Conservation (phyloP, 169 alveolate species). For the Cryptosporidium viatorum region DNA sequence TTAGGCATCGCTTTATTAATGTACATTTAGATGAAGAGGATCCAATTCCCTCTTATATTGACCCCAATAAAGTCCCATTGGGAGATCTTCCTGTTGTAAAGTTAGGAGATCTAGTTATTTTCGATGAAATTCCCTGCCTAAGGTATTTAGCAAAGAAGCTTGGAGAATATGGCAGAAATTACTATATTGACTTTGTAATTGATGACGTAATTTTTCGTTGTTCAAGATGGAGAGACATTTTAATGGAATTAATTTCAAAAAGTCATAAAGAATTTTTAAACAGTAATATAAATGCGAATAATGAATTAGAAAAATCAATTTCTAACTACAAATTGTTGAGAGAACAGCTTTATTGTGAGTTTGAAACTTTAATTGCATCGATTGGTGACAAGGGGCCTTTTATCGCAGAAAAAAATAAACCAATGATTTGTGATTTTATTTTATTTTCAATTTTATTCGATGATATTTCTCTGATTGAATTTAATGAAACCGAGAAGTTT, state of each 20-base stretch:
- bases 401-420: slow-evolving; percentile 61
- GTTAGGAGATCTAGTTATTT: slow-evolving; percentile 47
- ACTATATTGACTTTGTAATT: slow-evolving; percentile 61
- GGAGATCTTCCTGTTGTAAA: slow-evolving; percentile 69
- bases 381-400: slow-evolving; percentile 70
- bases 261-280: background rate
- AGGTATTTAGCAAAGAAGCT: slow-evolving; percentile 65
- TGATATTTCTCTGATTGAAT: slow-evolving; percentile 39
- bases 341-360: slow-evolving; percentile 62
- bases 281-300: background rate
- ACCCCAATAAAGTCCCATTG: slow-evolving; percentile 52
- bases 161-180: slow-evolving; percentile 73
- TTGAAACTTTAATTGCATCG: slow-evolving; percentile 47
- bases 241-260: slow-evolving; percentile 53
- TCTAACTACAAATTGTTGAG: slow-evolving; percentile 41
- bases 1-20: slow-evolving; percentile 64
- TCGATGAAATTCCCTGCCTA: slow-evolving; percentile 67
- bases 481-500: slow-evolving; percentile 7
- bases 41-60: slow-evolving; percentile 59
- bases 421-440: slow-evolving; percentile 70
- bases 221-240: slow-evolving; percentile 58
- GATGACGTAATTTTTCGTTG: slow-evolving; percentile 64
- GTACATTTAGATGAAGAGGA: slow-evolving; percentile 62
- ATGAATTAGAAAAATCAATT: background rate
- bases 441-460: slow-evolving; percentile 65